These are phyloP conservation scores for Suhomyces canberraensis DNA, from an alignment of 805 yeast species.

Conservation along the genomic window DNA sequence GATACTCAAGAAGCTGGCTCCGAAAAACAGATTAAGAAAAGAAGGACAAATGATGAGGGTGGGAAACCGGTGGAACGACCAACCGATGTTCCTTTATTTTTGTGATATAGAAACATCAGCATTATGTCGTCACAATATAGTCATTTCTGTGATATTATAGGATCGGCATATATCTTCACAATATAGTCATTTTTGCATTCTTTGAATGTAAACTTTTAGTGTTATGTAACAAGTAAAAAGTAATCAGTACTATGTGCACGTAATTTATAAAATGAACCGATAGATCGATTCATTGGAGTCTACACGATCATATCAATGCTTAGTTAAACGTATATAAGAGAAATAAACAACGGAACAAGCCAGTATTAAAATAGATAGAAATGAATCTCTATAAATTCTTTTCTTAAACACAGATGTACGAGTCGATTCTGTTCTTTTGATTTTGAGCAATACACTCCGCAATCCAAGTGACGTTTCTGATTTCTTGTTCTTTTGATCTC, in stretches of 20 bases:
- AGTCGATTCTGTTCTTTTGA: slow-evolving; percentile 89
- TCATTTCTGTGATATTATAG: no score
- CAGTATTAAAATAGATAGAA: neutral
- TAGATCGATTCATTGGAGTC: no score
- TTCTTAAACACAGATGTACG: slow-evolving; percentile 82
- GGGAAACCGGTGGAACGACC: neutral
- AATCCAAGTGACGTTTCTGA: slow-evolving; percentile 98
- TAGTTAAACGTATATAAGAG: neutral
- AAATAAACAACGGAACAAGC: neutral
- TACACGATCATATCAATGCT: neutral
- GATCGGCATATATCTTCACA: no score
- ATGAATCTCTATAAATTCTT: neutral
- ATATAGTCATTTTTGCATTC: no score
- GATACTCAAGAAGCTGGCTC: neutral
- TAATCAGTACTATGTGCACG: no score
- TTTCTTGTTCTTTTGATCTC: slow-evolving; percentile 93
- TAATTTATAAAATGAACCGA: no score
- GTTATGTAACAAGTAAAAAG: no score
- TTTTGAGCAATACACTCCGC: slow-evolving; percentile 99
- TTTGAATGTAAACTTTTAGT: no score
- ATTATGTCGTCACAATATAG: no score
- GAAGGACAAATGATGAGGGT: neutral
- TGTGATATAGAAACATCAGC: neutral
- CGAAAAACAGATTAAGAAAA: neutral
- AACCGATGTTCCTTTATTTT: neutral